Evolutionary conservation across 208 protist species (phyloP), one percentile per base, ranked within the genome.

Genomic region (Leishmania amazonensis): DNA sequence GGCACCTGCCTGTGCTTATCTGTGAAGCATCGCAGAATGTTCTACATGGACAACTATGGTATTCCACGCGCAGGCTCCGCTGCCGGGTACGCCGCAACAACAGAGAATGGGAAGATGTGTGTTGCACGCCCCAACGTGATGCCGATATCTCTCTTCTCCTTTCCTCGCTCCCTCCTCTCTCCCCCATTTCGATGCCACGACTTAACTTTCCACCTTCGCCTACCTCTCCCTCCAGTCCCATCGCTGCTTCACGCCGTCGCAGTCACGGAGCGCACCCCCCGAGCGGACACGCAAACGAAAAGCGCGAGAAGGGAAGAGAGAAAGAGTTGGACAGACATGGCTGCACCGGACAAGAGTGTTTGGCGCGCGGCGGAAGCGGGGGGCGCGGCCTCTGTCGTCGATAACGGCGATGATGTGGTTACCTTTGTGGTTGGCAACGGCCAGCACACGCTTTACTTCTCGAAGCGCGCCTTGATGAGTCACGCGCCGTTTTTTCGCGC

Each of bases 361-460:
- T 38, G 45, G 45, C 68, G 2, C 40, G 38, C n/a, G 11, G 68
- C 17, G 45, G 40, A 15, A 19, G 38, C n/a, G 11, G 68, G 5
- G 45, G 40, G 15, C 11, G 0, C 42, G 28, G 11, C 2, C 8
- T 31, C 68, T 53, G 45, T 6, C 24, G 51, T 54, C 45, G 45
- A 74, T n/a, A 42, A 15, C 19, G 35, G 38, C 5, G 76, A 84
- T 19, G 82, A 85, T 64, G 49, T 75, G 15, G 62, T 85, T 51
- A 60, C 68, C 28, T 85, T 85, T 35, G 77, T 81, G 58, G 77
- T 85, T 24, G 58, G 68, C 13, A 53, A 79, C 53, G 73, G 35
- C 35, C n/a, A 62, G 8, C 72, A 79, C 42, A 79, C 60, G 35
- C 38, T 85, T 1, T 79, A 60, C 72, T 85, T 85, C 45, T 85